phyloP scores from a whole-genome alignment of 768 basidiomycete genomes.

The Glaciozyma antarctica region DNA sequence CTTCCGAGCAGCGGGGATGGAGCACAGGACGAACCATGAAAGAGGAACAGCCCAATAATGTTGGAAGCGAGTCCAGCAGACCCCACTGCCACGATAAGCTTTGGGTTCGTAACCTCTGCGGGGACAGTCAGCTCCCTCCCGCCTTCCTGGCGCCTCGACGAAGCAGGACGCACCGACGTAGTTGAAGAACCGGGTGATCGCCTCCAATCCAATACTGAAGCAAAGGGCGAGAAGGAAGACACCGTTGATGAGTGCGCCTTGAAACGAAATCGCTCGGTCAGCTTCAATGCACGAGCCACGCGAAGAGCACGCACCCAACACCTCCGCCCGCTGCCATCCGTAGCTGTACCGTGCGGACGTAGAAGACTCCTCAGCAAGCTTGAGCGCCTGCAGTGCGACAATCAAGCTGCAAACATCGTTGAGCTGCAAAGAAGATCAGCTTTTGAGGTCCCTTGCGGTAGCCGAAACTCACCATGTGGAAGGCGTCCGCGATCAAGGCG shows the following conservation, averaged over 20 bases:
- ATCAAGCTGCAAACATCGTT: constrained; percentile 83
- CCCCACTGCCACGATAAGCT: constrained; percentile 81
- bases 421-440: constrained; percentile 21
- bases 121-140: neutral
- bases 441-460: neutral
- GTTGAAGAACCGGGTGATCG: constrained; percentile 77
- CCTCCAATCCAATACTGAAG: constrained; percentile 89
- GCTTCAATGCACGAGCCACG: too few relatives aligned
- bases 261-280: too few relatives aligned
- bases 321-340: constrained; percentile 87
- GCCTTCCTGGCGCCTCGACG: constrained; percentile 2
- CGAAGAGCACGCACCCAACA: constrained; percentile 13
- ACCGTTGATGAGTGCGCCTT: constrained; percentile 73
- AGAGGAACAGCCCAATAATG: constrained; percentile 82
- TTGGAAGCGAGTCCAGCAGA: constrained; percentile 81
- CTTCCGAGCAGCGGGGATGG: constrained; percentile 26
- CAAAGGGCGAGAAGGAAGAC: constrained; percentile 94
- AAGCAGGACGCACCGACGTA: constrained; percentile 53
- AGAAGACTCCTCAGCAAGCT: constrained; percentile 55
- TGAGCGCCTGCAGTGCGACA: constrained; percentile 92
- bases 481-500: neutral
- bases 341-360: constrained; percentile 73
- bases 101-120: constrained; percentile 78
- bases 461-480: neutral
- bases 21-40: constrained; percentile 60